A percentile compares a stretch with the other conserved stretches of the same genome.
phyloP scores from a whole-genome alignment of 1,284 basidiomycete genomes.

The Pascua guehoae region DNA sequence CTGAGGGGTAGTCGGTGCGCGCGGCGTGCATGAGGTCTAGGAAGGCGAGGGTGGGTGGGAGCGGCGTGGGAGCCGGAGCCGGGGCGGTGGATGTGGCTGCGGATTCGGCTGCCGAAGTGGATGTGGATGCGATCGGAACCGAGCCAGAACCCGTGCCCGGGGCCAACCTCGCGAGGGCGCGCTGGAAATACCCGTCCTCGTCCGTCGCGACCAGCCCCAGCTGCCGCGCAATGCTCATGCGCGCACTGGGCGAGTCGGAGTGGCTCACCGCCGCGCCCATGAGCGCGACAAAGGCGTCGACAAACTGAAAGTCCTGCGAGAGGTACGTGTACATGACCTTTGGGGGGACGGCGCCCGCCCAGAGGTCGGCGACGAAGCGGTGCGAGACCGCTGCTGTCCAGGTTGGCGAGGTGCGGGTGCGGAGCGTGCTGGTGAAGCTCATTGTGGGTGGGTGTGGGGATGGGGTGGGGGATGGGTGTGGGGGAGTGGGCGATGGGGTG shows the following conservation, averaged over 20 bases:
- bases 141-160: background rate
- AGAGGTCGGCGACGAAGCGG: slow-evolving; percentile 14
- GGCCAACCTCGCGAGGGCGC: slow-evolving; percentile 11
- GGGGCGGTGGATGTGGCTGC: background rate
- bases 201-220: slow-evolving; percentile 15
- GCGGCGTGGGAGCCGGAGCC: background rate
- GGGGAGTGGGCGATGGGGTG: too few relatives aligned
- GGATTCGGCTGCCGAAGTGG: background rate
- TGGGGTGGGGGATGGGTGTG: too few relatives aligned
- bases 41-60: slow-evolving; percentile 4
- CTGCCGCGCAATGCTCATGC: slow-evolving; percentile 12
- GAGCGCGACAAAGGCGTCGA: slow-evolving; percentile 18
- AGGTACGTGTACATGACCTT: slow-evolving; percentile 8
- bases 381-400: slow-evolving; percentile 6
- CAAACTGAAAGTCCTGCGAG: slow-evolving; percentile 15
- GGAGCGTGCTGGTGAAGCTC: slow-evolving; percentile 5
- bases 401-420: background rate
- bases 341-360: slow-evolving; percentile 12
- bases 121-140: too few relatives aligned
- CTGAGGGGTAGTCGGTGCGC: slow-evolving; percentile 6
- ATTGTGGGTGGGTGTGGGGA: background rate
- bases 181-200: slow-evolving; percentile 18
- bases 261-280: slow-evolving; percentile 14
- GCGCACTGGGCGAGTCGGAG: slow-evolving; percentile 9
- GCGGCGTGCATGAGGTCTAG: slow-evolving; percentile 10